A percentile compares a stretch with the other conserved stretches of the same genome.
These are phyloP conservation scores for Omphalotus olearius DNA, from an alignment of 1,284 basidiomycete species.

Conservation along the genomic window DNA sequence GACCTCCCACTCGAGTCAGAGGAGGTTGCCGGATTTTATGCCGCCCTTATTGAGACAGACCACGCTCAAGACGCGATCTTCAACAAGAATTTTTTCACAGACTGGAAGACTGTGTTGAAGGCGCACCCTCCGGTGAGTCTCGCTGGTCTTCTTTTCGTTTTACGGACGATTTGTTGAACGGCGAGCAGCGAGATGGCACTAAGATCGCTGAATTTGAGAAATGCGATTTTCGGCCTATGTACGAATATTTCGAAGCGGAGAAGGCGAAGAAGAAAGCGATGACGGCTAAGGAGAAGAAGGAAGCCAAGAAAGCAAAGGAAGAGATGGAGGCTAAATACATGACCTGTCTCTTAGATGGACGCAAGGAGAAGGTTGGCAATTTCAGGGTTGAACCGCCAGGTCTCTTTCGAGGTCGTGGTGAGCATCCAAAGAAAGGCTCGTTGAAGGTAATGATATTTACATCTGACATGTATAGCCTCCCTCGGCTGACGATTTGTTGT, in stretches of 20 bases:
- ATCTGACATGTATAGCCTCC: neutral
- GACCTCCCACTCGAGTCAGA: constrained; percentile 85
- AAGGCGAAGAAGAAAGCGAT: constrained; percentile 91
- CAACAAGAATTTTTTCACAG: constrained; percentile 95
- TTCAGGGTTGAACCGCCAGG: constrained; percentile 98
- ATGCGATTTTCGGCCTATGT: constrained; percentile 96
- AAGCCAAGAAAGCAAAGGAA: constrained; percentile 81
- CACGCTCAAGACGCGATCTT: constrained; percentile 89
- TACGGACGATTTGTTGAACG: constrained; percentile 11
- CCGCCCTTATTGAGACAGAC: constrained; percentile 88
- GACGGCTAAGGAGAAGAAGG: constrained; percentile 86
- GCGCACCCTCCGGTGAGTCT: constrained; percentile 80
- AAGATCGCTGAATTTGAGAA: constrained; percentile 77
- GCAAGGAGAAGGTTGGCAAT: constrained; percentile 98
- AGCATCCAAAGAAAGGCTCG: constrained; percentile 96
- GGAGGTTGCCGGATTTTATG: constrained; percentile 98
- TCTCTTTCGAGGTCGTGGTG: constrained; percentile 94
- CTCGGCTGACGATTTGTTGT: neutral
- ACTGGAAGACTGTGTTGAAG: constrained; percentile 79
- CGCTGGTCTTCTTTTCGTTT: constrained; percentile 8
- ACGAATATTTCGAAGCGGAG: constrained; percentile 88
- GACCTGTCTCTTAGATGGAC: constrained; percentile 86
- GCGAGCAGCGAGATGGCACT: constrained; percentile 57
- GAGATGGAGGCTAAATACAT: constrained; percentile 83
- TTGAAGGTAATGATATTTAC: constrained; percentile 65